phyloP scores from a whole-genome alignment of 192 early-diverging fungal genomes.

The Cladochytrium replicatum region DNA sequence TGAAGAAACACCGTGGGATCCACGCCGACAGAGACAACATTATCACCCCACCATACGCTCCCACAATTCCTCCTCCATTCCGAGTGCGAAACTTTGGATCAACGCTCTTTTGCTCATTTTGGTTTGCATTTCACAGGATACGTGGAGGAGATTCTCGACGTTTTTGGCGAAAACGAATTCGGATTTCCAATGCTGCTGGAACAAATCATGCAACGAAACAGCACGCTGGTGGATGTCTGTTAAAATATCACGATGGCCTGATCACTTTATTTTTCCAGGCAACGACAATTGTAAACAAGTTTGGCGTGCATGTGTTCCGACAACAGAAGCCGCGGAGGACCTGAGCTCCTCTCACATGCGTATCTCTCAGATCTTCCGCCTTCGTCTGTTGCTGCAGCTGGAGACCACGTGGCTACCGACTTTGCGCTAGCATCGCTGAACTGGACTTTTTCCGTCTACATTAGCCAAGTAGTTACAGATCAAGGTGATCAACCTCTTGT shows the following conservation, averaged over 20 bases:
- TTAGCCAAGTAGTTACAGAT: neutral
- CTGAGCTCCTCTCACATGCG: conserved; percentile 46
- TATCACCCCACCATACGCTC: conserved; percentile 71
- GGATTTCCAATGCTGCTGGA: conserved; percentile 87
- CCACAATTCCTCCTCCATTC: conserved; percentile 60
- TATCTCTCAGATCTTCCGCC: conserved; percentile 18
- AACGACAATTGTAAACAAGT: no score
- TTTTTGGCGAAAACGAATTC: conserved; percentile 52
- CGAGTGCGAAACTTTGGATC: conserved; percentile 6
- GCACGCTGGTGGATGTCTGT: neutral
- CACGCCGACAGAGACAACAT: conserved; percentile 93
- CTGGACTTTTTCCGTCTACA: neutral
- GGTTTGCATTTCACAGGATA: conserved; percentile 26
- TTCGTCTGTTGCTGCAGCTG: conserved; percentile 59
- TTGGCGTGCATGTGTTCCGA: conserved; percentile 8
- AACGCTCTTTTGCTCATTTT: no score
- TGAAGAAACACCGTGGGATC: conserved; percentile 56
- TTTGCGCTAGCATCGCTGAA: no score
- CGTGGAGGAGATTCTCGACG: conserved; percentile 55
- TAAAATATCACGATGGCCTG: neutral
- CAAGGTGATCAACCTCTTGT: no score
- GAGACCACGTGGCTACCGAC: conserved; percentile 82
- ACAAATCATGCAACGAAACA: conserved; percentile 44
- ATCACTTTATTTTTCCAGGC: neutral
- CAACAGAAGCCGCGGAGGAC: conserved; percentile 71